Percentiles rank a stretch among this genome's conserved stretches.
These are phyloP conservation scores for Pyrus pyrifolia DNA, from an alignment of 306 rosid genomes.

Conservation along the genomic window DNA sequence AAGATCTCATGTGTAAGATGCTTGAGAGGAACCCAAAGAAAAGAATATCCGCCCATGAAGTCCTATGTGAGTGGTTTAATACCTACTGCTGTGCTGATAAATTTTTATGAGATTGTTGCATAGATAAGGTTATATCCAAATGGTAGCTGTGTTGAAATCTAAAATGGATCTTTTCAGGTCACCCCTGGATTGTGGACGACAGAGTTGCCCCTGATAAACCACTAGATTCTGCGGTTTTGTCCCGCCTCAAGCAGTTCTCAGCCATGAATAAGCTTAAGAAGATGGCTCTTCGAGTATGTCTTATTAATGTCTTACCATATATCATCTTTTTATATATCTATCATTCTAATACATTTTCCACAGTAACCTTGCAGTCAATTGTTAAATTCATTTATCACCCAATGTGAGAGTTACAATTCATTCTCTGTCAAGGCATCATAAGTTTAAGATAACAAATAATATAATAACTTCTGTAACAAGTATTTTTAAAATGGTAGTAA, in stretches of 20 bases:
- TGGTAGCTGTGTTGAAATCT: constrained; percentile 7
- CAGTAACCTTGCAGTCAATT: not conserved
- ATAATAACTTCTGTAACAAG: not conserved
- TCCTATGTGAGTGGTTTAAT: constrained; percentile 57
- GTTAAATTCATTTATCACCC: not conserved
- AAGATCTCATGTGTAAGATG: constrained; percentile 66
- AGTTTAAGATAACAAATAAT: not conserved
- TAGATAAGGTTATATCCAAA: not conserved
- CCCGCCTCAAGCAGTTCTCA: constrained; percentile 85
- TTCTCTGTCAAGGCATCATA: not conserved
- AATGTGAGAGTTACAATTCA: not conserved
- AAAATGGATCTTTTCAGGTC: constrained; percentile 39
- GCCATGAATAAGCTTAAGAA: constrained; percentile 87
- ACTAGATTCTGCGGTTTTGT: constrained; percentile 80
- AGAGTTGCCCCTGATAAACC: constrained; percentile 85
- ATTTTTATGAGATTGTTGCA: not conserved
- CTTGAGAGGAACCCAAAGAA: constrained; percentile 66
- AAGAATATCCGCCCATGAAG: constrained; percentile 81
- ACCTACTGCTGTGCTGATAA: not conserved
- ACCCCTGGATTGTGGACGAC: constrained; percentile 89
- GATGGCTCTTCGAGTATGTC: constrained; percentile 76
- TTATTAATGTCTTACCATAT: not conserved
- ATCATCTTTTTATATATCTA: constrained; percentile 2
- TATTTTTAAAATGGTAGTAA: not conserved
- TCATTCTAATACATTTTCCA: not conserved